phyloP scores from a whole-genome alignment of 805 yeast genomes.

The Kregervanrija delftensis region DNA sequence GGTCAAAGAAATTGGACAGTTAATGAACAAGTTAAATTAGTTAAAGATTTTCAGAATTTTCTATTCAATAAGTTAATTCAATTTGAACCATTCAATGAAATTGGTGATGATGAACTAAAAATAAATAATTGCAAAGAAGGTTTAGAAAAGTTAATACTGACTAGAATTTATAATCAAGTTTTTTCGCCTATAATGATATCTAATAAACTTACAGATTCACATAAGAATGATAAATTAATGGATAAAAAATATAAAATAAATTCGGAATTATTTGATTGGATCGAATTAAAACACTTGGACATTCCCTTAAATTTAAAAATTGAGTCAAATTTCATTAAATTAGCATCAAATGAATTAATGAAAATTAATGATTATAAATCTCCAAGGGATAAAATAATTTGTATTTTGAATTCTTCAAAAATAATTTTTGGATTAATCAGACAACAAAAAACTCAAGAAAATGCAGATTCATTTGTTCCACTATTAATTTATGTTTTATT shows the following conservation, averaged over 20 bases:
- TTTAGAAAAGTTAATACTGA: constrained; percentile 87
- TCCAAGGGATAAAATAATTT: constrained; percentile 90
- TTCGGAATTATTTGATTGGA: constrained; percentile 39
- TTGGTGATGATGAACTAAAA: constrained; percentile 44
- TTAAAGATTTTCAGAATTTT: constrained; percentile 70
- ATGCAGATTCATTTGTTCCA: constrained; percentile 95
- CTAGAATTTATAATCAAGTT: constrained; percentile 67
- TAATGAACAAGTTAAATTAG: constrained; percentile 70
- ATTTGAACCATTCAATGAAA: constrained; percentile 67
- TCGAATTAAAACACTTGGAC: constrained; percentile 72
- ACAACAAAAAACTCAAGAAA: constrained; percentile 47
- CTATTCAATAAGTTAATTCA: constrained; percentile 53
- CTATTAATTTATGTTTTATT: constrained; percentile 72
- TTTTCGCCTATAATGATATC: constrained; percentile 62
- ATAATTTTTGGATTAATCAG: constrained; percentile 84
- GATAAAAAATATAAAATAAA: constrained; percentile 56
- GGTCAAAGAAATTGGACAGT: constrained; percentile 62
- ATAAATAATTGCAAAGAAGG: constrained; percentile 81
- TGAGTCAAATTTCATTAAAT: constrained; percentile 46
- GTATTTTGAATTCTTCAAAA: constrained; percentile 86
- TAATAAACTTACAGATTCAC: constrained; percentile 42
- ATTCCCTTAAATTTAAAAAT: constrained; percentile 45
- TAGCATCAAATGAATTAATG: constrained; percentile 68
- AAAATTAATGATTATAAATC: constrained; percentile 82
- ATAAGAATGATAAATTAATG: constrained; percentile 52